Percentiles rank a stretch among this genome's conserved stretches.
Conservation (phyloP, 441 rosid species). For the Breynia disticha region DNA sequence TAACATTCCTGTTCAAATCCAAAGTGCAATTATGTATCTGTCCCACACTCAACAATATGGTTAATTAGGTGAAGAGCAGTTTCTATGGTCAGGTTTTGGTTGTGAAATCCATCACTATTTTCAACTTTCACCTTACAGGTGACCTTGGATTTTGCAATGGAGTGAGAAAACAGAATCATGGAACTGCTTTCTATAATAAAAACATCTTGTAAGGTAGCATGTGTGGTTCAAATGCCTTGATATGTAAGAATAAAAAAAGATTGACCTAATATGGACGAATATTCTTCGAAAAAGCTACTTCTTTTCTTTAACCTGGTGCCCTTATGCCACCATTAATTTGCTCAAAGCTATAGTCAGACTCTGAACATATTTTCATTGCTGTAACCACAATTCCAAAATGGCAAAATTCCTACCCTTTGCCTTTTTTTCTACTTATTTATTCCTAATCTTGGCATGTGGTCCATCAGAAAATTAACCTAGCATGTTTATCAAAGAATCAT, state of each 20-base stretch:
- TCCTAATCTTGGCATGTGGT: neutral
- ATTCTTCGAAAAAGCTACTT: too few relatives aligned
- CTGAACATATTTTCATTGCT: too few relatives aligned
- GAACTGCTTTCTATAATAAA: neutral
- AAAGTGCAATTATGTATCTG: neutral
- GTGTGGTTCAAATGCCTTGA: neutral
- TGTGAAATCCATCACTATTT: neutral
- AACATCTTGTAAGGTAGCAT: neutral
- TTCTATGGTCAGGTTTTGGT: neutral
- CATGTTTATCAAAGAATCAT: neutral
- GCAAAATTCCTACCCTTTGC: too few relatives aligned
- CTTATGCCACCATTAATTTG: neutral
- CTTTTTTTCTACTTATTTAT: too few relatives aligned
- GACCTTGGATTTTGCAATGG: neutral
- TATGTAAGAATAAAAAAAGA: too few relatives aligned
- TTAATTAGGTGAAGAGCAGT: neutral
- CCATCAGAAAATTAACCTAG: neutral
- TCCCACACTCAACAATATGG: neutral
- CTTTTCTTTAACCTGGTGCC: neutral
- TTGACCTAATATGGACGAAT: too few relatives aligned
- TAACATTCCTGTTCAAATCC: neutral
- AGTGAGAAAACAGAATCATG: neutral
- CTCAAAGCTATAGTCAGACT: neutral
- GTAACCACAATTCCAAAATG: too few relatives aligned
- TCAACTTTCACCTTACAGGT: neutral